Evolutionary conservation across 768 basidiomycete species (phyloP), one percentile per base, ranked within the genome.

Genomic region (Collybiopsis luxurians): DNA sequence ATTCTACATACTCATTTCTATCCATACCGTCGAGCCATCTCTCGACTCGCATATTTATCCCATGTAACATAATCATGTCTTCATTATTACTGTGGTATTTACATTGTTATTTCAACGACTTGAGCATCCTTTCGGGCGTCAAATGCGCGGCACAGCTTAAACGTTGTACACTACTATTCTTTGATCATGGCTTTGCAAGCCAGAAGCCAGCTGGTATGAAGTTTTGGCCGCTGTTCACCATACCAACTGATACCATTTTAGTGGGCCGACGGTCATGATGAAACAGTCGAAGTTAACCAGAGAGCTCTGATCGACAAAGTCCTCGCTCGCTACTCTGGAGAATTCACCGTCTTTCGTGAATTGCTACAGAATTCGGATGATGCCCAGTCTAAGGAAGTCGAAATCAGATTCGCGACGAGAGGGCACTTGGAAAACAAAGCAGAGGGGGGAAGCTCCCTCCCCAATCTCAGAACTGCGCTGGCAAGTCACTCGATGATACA

Each of bases 221-320:
- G 39, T 42, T n/a, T 24, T 13, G 23, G n/a, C n/a, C n/a, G n/a
- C n/a, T n/a, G n/a, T n/a, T 48, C 5, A 17, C 23, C 6, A 12
- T 47, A 47, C 23, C 49, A 4, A 15, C 49, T 51, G 15, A 30
- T 51, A 5, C 30, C 17, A n/a, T 10, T 48, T 26, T 21, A 54
- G 58, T 59, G 58, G 58, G 47, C 23, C 19, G 3, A 4, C 12
- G 58, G 58, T n/a, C 21, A 55, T 21, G 58, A 59, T 44, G 58
- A 59, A 44, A 39, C 24, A 2, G 58, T 59, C 10, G 58, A 59
- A 39, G 58, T 59, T 9, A 96, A 96, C 70, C 95, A 96, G 68
- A 83, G 95, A 19, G 95, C 94, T n/a, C 76, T 97, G 56, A 96
- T 98, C 53, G 95, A 97, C 78, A 98, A 95, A 73, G 92, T 98